phyloP scores from a whole-genome alignment of 2,329 filamentous ascomycete genomes.

The Talaromyces sp. region DNA sequence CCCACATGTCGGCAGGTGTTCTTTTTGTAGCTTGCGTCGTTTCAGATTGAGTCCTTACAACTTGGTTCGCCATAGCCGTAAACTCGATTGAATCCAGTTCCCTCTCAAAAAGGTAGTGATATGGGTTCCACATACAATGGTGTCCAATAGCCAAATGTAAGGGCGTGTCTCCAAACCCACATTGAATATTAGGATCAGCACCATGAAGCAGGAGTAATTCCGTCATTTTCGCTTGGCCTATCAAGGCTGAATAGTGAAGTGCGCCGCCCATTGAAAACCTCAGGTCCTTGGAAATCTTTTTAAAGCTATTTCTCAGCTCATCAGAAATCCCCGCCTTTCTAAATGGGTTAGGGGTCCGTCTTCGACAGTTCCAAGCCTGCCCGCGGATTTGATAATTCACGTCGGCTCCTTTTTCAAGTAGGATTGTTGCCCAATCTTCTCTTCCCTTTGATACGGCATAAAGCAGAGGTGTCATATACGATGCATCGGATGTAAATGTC shows the following conservation, averaged over 20 bases:
- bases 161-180: not conserved
- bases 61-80: too few species aligned
- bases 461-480: constrained; percentile 14
- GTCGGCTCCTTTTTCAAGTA: constrained; percentile 12
- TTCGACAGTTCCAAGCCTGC: constrained; percentile 2
- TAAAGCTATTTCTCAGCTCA: not conserved
- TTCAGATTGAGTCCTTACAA: too few species aligned
- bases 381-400: constrained; percentile 7
- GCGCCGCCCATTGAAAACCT: too few species aligned
- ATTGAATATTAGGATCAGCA: not conserved
- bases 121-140: too few species aligned
- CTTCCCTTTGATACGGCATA: constrained; percentile 8
- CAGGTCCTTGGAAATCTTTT: too few species aligned
- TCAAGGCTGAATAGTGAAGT: too few species aligned
- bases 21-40: not conserved
- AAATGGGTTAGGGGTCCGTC: too few species aligned
- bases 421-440: constrained; percentile 5
- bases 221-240: too few species aligned
- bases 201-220: not conserved
- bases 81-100: too few species aligned
- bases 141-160: not conserved
- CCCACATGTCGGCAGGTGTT: constrained; percentile 11
- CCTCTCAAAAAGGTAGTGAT: too few species aligned
- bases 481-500: not conserved
- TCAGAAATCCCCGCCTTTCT: not conserved